Base-by-base conservation (phyloP, 495 filamentous ascomycete species). In the Terfezia claveryi region DNA sequence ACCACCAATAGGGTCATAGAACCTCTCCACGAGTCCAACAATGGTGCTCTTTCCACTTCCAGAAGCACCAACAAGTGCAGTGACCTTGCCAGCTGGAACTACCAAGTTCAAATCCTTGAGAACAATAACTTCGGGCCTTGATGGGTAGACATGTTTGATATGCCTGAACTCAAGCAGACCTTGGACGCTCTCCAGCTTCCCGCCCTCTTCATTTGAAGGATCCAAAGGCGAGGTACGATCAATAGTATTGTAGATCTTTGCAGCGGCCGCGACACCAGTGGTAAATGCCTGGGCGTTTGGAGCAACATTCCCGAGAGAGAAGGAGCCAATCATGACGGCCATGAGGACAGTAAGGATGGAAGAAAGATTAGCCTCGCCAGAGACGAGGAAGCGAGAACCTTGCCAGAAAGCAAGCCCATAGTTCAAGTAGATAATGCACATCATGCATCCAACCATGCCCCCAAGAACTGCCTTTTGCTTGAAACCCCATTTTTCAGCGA, bases 31-130 rank as follows among this genome's bases (percentile, higher is more conserved):
- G 17, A 98, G 69, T 9, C 91, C 89, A n/a, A 98, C 80, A 36
- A 96, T 84, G 0, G 92, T 96, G 60, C 80, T 85, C 68, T 98
- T 98, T 55, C 91, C 91, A 51, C 83, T 92, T 6, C 91, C 91
- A n/a, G 88, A 94, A 11, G 91, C 83, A 14, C 91, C 92, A 23
- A 98, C 91, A 8, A 98, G 72, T 1, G 91, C 91, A 9, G 88
- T 93, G n/a, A 81, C 87, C 67, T 94, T 94, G 9, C 88, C 88
- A 17, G 91, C 85, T 11, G 87, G 87, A 55, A 96, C 80, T 0
- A 71, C 60, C 11, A 98, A 74, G 53, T 73, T 83, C 54, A 95
- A 83, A 54, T 81, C 78, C 50, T 85, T 69, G 78, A 96, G 87
- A 23, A 96, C 80, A 11, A 78, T 76, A 23, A 94, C 88, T 59